Evolutionary conservation across 2,329 filamentous ascomycete species (phyloP).

Genomic region (Chaetomium globosum): DNA sequence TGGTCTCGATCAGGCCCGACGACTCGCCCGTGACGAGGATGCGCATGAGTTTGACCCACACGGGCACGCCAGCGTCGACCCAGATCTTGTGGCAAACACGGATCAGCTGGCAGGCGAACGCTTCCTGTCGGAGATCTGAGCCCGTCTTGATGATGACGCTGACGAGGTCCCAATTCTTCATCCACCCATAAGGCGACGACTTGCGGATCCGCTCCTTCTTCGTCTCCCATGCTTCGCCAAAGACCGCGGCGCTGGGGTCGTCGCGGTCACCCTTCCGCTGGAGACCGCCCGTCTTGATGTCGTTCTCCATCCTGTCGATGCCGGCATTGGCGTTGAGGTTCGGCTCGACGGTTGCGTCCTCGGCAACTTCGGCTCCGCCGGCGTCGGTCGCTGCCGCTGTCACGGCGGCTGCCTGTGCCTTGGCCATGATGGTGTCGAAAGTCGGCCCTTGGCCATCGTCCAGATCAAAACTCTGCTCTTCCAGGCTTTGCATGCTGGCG

Average conservation of each 20-base stretch:
- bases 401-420: conserved; percentile 55
- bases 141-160: conserved; percentile 89
- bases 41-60: conserved; percentile 89
- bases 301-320: conserved; percentile 84
- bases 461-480: conserved; percentile 80
- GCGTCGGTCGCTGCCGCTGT: conserved; percentile 41
- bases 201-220: conserved; percentile 84
- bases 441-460: conserved; percentile 73
- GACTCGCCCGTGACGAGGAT: conserved; percentile 85
- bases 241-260: conserved; percentile 81
- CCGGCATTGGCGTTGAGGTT: conserved; percentile 70
- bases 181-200: conserved; percentile 82
- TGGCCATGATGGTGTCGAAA: conserved; percentile 81
- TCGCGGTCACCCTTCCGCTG: conserved; percentile 80
- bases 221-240: conserved; percentile 81
- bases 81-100: conserved; percentile 80
- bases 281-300: conserved; percentile 82
- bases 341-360: conserved; percentile 55
- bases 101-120: conserved; percentile 84
- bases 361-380: conserved; percentile 50
- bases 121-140: conserved; percentile 79
- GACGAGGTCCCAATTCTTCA: conserved; percentile 86
- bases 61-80: conserved; percentile 70
- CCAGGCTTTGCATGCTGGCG: conserved; percentile 83
- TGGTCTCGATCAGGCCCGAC: conserved; percentile 82